Base-by-base conservation (phyloP, 176 grass and related monocot genomes). In the Saccharum officinarum region DNA sequence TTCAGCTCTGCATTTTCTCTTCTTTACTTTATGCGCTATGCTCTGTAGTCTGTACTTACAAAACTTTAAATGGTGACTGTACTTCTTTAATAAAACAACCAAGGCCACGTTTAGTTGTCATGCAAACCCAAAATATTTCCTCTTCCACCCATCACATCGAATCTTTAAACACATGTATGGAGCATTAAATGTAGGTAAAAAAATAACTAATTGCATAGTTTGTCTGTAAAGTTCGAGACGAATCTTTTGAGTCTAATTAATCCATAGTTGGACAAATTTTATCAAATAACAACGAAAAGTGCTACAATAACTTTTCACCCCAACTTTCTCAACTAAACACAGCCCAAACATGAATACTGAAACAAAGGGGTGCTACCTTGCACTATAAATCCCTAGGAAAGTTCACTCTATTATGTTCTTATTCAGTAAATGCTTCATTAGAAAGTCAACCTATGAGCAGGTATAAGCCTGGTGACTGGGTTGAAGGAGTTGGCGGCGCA, bases 391-490 rank as follows among this genome's bases (percentile, higher is more conserved):
- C 15, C 10, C 57, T 67, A 15, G 67, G 22, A 37, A n/a, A 55
- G 49, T 69, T 69, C 3, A 38, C 1, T 81, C 37, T 17, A 1
- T 77, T 11, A 67, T 18, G 41, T 15, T 86, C 6, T 77, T 78
- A 33, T 22, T 57, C 3, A 28, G 3, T 54, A 28, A 67, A 34
- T 67, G 41, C 10, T 4, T 75, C 76, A 61, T 18, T 67, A 17
- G 5, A 81, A 54, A 80, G 15, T 82, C 52, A 73, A 10, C 11
- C 14, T 88, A 31, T 77, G 31, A 69, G 39, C 79, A 96, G 94
- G 80, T 94, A 95, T 82, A 93, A 86, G 16, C 92, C 95, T 62
- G 92, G 95, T 9, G 76, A 86, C 73, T 93, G 85, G 69, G 79
- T 95, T 69, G 89, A 93, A 66, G 92, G 89, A 82, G 80, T 75